A percentile compares a stretch with the other conserved stretches of the same genome.
Evolutionary conservation across 768 basidiomycete genomes (phyloP).

Genomic region (Gyrodon lividus): DNA sequence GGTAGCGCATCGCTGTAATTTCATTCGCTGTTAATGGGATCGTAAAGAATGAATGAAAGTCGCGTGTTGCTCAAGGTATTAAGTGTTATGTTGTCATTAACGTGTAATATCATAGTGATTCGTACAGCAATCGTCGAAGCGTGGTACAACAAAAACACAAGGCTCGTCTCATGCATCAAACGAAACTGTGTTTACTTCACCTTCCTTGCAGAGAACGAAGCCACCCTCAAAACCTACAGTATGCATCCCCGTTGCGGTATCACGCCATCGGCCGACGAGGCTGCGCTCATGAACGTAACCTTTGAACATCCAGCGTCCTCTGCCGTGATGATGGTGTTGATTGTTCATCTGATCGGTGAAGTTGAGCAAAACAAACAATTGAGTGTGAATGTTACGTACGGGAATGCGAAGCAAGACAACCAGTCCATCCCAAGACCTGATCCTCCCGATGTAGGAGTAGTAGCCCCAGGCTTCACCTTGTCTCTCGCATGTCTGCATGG

Average conservation of each 20-base stretch:
- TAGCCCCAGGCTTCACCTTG: conserved; percentile 52
- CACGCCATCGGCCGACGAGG: conserved; percentile 55
- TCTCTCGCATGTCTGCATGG: conserved; percentile 39
- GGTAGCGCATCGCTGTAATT: too few relatives aligned
- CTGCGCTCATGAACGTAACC: conserved; percentile 51
- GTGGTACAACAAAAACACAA: conserved; percentile 15
- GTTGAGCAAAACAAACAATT: conserved; percentile 4
- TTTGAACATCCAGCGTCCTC: conserved; percentile 50
- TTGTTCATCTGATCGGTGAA: conserved; percentile 35
- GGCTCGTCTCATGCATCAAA: conserved; percentile 17
- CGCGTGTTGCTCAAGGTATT: conserved; percentile 1
- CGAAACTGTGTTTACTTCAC: conserved; percentile 19
- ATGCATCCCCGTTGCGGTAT: conserved; percentile 40
- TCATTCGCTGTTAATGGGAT: background rate
- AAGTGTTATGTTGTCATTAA: conserved; percentile 16
- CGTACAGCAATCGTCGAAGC: background rate
- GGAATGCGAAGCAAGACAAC: conserved; percentile 45
- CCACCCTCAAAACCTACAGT: conserved; percentile 49
- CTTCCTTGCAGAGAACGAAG: conserved; percentile 43
- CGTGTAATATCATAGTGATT: conserved; percentile 8
- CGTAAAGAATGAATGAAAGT: background rate
- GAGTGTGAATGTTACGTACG: conserved; percentile 31
- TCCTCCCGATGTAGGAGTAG: conserved; percentile 44
- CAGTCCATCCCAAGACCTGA: conserved; percentile 52
- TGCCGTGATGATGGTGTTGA: conserved; percentile 21